Base-by-base conservation (phyloP, 2,329 filamentous ascomycete genomes). In the Ustulina deusta region DNA sequence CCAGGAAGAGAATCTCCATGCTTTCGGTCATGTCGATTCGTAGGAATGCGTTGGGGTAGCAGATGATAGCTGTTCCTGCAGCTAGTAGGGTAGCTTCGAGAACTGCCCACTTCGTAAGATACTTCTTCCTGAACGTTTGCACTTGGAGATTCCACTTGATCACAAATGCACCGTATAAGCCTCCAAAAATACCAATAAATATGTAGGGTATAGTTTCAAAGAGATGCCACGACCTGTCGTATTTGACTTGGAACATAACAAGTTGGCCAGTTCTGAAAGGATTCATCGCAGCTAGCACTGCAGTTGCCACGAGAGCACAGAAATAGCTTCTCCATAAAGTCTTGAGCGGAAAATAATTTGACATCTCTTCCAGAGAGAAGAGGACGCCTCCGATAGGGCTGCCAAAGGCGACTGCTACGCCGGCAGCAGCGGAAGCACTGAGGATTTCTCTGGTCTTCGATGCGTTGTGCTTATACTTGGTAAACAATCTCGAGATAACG, bases 281-380 rank as follows among this genome's bases (percentile, higher is more conserved):
- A 74, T 99, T 99, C 93, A 99, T 97, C 66, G 93, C 93, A 29
- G 96, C 91, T 44, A 99, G 83, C 17, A 97, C 93, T 57, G 94
- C 93, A 0, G 96, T 98, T 5, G 94, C 96, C 5, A 99, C 95
- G 71, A 99, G 82, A 34, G 96, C 96, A 80, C 96, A 99, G 79
- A 99, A 98, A 79, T 98, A 99, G 78, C 94, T 97, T 74, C 96
- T 88, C 96, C 96, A 98, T 81, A 99, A 89, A 0, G 96, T 99
- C 81, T 98, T 98, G 22, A 99, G 87, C 0, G 96, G 96, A 74
- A 99, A 99, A 76, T 97, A 92, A 65, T 90, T 97, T 17, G 94
- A 95, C 92, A 99, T 97, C 84, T 99, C 96, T 83, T 99, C 96
- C 6, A 99, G 84, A 2, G 95, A 97, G 82, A 99, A 99, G 17